Evolutionary conservation across 2,329 filamentous ascomycete species (phyloP), one percentile per base, ranked within the genome.

Genomic region (Metarhizium guizhouense): DNA sequence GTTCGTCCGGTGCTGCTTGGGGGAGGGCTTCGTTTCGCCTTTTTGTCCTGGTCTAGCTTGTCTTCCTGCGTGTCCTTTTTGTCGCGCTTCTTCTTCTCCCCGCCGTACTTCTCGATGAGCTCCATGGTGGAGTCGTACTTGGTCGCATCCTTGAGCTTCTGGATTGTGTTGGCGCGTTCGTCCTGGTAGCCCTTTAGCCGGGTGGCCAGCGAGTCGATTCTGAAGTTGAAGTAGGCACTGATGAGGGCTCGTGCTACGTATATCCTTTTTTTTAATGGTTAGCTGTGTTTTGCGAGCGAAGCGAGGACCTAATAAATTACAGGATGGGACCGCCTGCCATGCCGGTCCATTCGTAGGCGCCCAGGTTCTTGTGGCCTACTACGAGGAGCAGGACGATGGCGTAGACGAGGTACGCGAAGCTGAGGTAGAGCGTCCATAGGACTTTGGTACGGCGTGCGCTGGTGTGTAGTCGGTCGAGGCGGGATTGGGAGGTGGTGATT

Each of bases 101-200:
- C 88, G 40, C 91, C 92, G 69, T 99, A 99, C 65, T 97, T 99
- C 65, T 97, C 90, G 11, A 99, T 81, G 57, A 99, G 74, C 68
- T 96, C 85, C 65, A 95, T 84, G 1, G 94, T 99, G 36, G 92
- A 94, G 71, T 97, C 90, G 74, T 96, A 99, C 70, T 89, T 96
- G 38, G 94, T 99, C 30, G 92, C 92, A 57, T 87, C 85, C 73
- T 99, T 99, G 60, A 99, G 83, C 72, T 92, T 92, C 68, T 95
- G 87, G 61, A 99, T 97, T 2, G 92, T 96, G 63, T 84, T 84
- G 57, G 88, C 84, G 54, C 93, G 85, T 70, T 96, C 88, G 54
- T 84, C 82, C 64, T 92, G 84, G 40, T 92, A 80, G 20, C 82
- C 82, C 63, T 93, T 87, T 34, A 97, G 78, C 45, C 86, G 81